These are phyloP conservation scores for Schoenoplectus tabernaemontani DNA, from an alignment of 202 grass and related monocot species.

Conservation along the genomic window DNA sequence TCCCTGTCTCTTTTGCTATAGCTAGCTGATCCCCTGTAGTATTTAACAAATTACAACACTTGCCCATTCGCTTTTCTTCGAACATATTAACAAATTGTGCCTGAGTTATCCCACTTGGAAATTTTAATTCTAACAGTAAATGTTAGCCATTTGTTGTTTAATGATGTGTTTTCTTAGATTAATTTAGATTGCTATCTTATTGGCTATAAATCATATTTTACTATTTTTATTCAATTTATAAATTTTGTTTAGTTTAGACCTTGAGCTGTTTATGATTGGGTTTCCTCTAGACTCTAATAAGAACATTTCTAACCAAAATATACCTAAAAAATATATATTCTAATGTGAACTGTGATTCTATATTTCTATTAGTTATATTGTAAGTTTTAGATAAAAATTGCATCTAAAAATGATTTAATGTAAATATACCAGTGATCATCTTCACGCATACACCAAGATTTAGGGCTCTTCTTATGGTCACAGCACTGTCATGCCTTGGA, in stretches of 20 bases:
- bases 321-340: neutral
- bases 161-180: neutral
- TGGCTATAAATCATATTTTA: neutral
- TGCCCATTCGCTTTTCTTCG: neutral
- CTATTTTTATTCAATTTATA: neutral
- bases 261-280: neutral
- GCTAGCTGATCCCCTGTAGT: slow-evolving; percentile 64
- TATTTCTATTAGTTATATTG: neutral
- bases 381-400: neutral
- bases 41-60: slow-evolving; percentile 1
- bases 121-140: neutral
- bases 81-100: neutral
- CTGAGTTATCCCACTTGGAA: neutral
- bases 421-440: slow-evolving; percentile 59
- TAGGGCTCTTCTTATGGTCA: slow-evolving; percentile 55
- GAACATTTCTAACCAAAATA: neutral
- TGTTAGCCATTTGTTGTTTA: neutral
- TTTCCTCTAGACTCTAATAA: neutral
- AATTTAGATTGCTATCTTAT: neutral
- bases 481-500: slow-evolving; percentile 70
- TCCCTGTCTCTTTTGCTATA: slow-evolving; percentile 79
- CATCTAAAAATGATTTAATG: neutral
- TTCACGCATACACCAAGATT: slow-evolving; percentile 78
- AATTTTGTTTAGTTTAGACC: neutral
- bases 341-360: neutral